Evolutionary conservation across 2,329 filamentous ascomycete genomes (phyloP), one percentile per base, ranked within the genome.

Genomic region (Fusarium globosum): DNA sequence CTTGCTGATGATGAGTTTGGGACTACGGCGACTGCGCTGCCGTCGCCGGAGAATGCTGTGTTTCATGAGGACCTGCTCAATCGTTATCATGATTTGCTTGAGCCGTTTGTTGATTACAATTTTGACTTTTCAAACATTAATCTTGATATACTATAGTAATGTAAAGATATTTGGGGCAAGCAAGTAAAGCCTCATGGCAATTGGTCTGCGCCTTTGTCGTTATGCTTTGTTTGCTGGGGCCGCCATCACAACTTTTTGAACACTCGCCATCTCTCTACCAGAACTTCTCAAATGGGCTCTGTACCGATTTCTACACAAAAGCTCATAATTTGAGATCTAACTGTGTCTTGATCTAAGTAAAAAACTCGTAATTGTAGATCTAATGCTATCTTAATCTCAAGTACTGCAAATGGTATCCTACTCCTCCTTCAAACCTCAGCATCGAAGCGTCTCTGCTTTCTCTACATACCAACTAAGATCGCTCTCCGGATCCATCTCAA

Each of bases 381-480:
- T 53, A 36, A 45, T 51, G 6, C 45, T 62, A 52, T 65, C 38
- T 49, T 9, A 45, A 15, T 4, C 14, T 13, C 1, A 18, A 18
- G 1, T 20, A 23, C 57, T 52, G 4, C 20, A 33, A n/a, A n/a
- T 57, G 33, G 33, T 45, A 62, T 51, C 30, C 11, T 21, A 26
- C 36, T 26, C 4, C 16, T n/a, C 10, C 7, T 12, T n/a, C n/a
- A 28, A 46, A 14, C 6, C 7, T 66, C 28, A 74, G 30, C 15
- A 39, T 3, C 51, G 42, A 14, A 76, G 60, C 2, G 65, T 60
- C 23, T 76, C 74, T 1, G 74, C 74, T 33, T 76, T 76, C 46
- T 76, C 74, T 3, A 76, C 74, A 16, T 76, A 76, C 74, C 74
- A 76, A 2, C 63, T 67, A 4, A 76, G 16, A 53, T 76, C 74